phyloP scores from a whole-genome alignment of 2,329 filamentous ascomycete species.

The Helminthosporium solani region DNA sequence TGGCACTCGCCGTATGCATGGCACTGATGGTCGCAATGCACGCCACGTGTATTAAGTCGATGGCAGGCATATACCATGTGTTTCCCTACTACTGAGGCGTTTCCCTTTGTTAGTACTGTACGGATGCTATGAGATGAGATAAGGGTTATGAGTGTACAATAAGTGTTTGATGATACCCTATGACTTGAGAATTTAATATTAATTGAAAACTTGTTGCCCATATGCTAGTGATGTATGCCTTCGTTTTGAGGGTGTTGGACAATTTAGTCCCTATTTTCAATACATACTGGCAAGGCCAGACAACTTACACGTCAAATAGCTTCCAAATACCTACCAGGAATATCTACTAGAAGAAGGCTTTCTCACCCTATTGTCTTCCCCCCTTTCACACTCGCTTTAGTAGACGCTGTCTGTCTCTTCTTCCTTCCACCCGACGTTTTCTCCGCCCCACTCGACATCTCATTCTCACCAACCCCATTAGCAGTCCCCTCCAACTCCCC shows the following conservation, averaged over 20 bases:
- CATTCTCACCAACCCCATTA: not conserved
- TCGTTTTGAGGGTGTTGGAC: no score
- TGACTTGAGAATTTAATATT: not conserved
- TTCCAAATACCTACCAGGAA: no score
- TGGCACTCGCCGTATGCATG: slow-evolving; percentile 71
- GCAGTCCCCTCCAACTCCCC: no score
- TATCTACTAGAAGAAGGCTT: no score
- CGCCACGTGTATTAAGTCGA: slow-evolving; percentile 30
- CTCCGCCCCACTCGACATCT: not conserved
- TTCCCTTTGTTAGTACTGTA: not conserved
- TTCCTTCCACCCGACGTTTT: not conserved
- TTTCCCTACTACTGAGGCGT: not conserved
- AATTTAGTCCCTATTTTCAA: no score
- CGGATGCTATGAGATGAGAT: not conserved
- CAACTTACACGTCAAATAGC: no score
- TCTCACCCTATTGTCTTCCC: no score
- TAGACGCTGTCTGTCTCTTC: not conserved
- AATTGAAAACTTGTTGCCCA: no score
- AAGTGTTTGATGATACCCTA: not conserved
- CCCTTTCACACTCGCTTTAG: not conserved
- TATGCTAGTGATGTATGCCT: no score
- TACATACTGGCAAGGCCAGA: no score
- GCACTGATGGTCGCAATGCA: slow-evolving; percentile 67
- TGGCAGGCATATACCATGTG: not conserved
- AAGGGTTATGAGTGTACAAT: not conserved